Conservation (phyloP, 768 basidiomycete genomes). For the Auricularia heimuer region DNA sequence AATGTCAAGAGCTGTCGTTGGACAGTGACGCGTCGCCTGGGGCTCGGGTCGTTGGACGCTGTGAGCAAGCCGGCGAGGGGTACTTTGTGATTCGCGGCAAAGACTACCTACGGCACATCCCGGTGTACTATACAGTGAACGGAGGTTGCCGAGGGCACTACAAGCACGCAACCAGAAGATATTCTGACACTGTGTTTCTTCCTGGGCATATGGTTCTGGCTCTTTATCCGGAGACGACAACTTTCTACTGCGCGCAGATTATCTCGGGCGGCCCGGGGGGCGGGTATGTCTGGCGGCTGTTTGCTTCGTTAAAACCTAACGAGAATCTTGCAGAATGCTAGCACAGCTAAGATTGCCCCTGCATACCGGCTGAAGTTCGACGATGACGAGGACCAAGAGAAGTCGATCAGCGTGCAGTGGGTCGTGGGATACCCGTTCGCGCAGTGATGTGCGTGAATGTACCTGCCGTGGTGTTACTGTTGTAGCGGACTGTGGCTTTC, state of each 20-base stretch:
- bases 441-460: not conserved
- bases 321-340: not conserved
- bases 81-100: slow-evolving; percentile 4
- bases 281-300: not conserved
- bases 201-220: slow-evolving; percentile 71
- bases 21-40: too few species aligned
- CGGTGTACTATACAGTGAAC: too few species aligned
- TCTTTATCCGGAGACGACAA: slow-evolving; percentile 84
- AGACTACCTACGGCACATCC: too few species aligned
- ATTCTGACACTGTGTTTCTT: slow-evolving; percentile 41
- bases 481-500: too few species aligned
- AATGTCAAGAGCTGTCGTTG: too few species aligned
- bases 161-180: too few species aligned
- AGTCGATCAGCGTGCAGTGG: slow-evolving; percentile 62
- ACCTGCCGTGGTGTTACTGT: too few species aligned
- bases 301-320: not conserved
- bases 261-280: slow-evolving; percentile 44
- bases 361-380: slow-evolving; percentile 78
- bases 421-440: slow-evolving; percentile 52
- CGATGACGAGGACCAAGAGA: slow-evolving; percentile 79
- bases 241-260: slow-evolving; percentile 83
- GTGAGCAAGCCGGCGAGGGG: too few species aligned
- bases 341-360: slow-evolving; percentile 38
- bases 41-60: too few species aligned
- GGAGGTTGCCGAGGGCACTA: too few species aligned